Percentiles rank a stretch among this genome's conserved stretches.
phyloP scores from a whole-genome alignment of 768 basidiomycete genomes.

The Mycena belliarum region DNA sequence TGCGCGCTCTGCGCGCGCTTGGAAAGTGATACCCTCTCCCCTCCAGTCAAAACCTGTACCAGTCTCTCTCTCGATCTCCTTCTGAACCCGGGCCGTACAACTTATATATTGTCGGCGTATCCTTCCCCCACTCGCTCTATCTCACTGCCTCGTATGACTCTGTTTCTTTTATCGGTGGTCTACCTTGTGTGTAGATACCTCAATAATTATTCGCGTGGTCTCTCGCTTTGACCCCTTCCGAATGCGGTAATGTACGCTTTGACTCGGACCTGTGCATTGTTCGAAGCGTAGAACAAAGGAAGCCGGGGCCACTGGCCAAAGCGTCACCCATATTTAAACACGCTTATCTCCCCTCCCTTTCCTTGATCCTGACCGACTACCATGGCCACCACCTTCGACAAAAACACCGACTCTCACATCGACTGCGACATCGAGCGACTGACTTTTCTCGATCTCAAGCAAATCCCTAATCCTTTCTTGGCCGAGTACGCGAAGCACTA shows the following conservation, averaged over 20 bases:
- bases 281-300: conserved; percentile 9
- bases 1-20: background rate
- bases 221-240: background rate
- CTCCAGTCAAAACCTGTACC: background rate
- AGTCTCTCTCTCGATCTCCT: conserved; percentile 16
- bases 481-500: conserved; percentile 7
- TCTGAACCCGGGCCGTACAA: conserved; percentile 10
- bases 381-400: background rate
- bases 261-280: conserved; percentile 8
- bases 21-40: conserved; percentile 15
- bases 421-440: background rate
- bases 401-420: too few species aligned
- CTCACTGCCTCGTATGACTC: conserved; percentile 6
- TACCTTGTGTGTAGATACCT: conserved; percentile 14
- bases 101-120: conserved; percentile 10
- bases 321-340: background rate
- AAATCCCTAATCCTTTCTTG: conserved; percentile 16
- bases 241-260: conserved; percentile 2
- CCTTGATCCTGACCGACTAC: background rate
- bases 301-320: background rate
- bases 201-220: conserved; percentile 16
- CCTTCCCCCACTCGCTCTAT: conserved; percentile 3
- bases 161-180: conserved; percentile 9
- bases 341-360: background rate
- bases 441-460: background rate